These are phyloP conservation scores for Rhynchosporium agropyri DNA, from an alignment of 2,329 filamentous ascomycete genomes.

Conservation along the genomic window DNA sequence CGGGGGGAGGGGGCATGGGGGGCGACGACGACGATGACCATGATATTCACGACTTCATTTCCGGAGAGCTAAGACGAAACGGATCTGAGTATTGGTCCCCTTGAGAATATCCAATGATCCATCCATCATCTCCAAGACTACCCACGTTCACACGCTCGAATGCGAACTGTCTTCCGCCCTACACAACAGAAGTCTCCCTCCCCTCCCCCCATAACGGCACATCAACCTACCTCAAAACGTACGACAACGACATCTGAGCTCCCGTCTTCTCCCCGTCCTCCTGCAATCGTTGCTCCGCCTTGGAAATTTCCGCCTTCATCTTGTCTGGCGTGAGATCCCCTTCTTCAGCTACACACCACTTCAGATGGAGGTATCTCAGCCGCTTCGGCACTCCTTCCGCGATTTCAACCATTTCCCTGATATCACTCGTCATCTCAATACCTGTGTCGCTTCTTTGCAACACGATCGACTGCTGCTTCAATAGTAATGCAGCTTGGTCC, in stretches of 20 bases:
- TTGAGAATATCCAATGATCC: too few species aligned
- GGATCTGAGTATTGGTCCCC: too few species aligned
- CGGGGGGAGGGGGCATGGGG: too few species aligned
- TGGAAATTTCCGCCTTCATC: neutral
- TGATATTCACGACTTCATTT: too few species aligned
- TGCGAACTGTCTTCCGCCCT: too few species aligned
- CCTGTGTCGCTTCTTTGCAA: conserved; percentile 1
- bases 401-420: conserved; percentile 4
- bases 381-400: neutral
- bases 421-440: neutral
- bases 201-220: neutral
- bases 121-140: too few species aligned
- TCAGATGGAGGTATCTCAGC: neutral
- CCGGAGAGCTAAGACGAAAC: too few species aligned
- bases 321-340: conserved; percentile 1
- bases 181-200: too few species aligned
- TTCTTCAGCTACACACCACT: conserved; percentile 12
- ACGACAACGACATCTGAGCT: neutral
- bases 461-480: neutral
- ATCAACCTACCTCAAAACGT: neutral
- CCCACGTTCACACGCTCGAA: too few species aligned
- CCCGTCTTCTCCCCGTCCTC: neutral
- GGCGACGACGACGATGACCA: too few species aligned
- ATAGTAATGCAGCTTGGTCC: neutral
- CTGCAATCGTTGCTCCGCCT: neutral